A percentile compares a stretch with the other conserved stretches of the same genome.
phyloP scores from a whole-genome alignment of 164 flowering plant species.

The Annona squamosa region DNA sequence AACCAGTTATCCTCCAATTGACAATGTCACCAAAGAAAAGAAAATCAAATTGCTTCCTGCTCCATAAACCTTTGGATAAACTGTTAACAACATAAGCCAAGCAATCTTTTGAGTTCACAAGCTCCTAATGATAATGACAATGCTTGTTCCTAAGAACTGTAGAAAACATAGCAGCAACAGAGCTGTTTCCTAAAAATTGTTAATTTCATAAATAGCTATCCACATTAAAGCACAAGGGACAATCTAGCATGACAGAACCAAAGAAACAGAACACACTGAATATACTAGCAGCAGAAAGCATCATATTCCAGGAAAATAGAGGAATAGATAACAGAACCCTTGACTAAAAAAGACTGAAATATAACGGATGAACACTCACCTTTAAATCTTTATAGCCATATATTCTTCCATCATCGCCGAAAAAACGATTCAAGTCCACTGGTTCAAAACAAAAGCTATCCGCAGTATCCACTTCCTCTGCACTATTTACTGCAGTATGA shows the following conservation, averaged over 20 bases:
- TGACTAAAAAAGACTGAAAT: background rate
- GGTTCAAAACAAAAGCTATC: conserved; percentile 43
- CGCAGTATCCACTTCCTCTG: conserved; percentile 59
- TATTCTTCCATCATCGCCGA: conserved; percentile 80
- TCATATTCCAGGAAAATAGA: background rate
- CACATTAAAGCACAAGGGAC: background rate
- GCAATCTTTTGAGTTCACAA: no score
- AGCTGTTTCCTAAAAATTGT: no score
- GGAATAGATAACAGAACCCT: background rate
- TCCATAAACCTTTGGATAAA: no score
- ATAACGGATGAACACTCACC: conserved; percentile 31
- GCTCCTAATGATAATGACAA: no score
- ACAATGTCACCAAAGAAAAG: no score
- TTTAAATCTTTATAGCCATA: conserved; percentile 78
- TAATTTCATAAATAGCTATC: no score
- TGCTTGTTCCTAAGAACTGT: no score
- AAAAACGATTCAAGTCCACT: conserved; percentile 66
- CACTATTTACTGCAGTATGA: conserved; percentile 45
- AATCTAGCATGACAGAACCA: no score
- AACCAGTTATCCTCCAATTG: no score
- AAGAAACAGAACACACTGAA: background rate
- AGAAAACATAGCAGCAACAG: no score
- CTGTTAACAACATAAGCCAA: no score
- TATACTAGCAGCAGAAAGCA: background rate
- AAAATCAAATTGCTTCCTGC: no score